A percentile compares a stretch with the other conserved stretches of the same genome.
Conservation (phyloP, 2,329 filamentous ascomycete species). For the Eutypella sp. region DNA sequence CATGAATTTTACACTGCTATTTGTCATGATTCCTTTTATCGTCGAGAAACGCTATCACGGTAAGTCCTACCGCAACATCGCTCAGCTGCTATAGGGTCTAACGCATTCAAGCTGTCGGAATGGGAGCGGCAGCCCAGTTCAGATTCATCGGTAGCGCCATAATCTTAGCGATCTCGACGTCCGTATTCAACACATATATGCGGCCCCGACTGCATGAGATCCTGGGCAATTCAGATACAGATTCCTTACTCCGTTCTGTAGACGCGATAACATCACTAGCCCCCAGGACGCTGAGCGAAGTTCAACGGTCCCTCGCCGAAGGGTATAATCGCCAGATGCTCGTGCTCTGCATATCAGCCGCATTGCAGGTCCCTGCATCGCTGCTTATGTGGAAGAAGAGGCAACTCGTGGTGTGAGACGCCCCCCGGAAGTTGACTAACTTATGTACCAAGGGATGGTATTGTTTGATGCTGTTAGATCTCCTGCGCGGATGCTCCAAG, state of each 20-base stretch:
- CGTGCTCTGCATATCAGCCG: slow-evolving; percentile 13
- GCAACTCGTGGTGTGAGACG: too few species aligned
- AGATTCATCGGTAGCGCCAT: slow-evolving; percentile 17
- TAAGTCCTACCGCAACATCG: slow-evolving; percentile 1
- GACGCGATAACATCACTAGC: slow-evolving; percentile 4
- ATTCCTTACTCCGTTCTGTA: not conserved
- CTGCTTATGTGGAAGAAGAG: slow-evolving; percentile 16
- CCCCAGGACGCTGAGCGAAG: slow-evolving; percentile 6
- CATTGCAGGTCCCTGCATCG: slow-evolving; percentile 11
- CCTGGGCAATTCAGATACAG: slow-evolving; percentile 3
- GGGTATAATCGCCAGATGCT: slow-evolving; percentile 16
- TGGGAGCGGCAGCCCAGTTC: slow-evolving; percentile 15
- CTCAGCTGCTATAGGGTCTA: not conserved
- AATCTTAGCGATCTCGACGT: slow-evolving; percentile 13
- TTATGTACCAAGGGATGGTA: too few species aligned
- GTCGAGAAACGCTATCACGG: slow-evolving; percentile 10
- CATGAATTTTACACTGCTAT: slow-evolving; percentile 8
- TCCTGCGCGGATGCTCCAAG: too few species aligned
- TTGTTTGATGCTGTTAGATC: too few species aligned
- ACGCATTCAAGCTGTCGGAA: slow-evolving; percentile 11
- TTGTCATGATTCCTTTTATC: slow-evolving; percentile 9
- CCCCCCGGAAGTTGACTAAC: too few species aligned
- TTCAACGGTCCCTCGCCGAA: slow-evolving; percentile 5
- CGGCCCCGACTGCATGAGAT: slow-evolving; percentile 5
- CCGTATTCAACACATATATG: slow-evolving; percentile 12